Conservation (phyloP, 2,329 filamentous ascomycete genomes). For the Ophiostoma ulmi region DNA sequence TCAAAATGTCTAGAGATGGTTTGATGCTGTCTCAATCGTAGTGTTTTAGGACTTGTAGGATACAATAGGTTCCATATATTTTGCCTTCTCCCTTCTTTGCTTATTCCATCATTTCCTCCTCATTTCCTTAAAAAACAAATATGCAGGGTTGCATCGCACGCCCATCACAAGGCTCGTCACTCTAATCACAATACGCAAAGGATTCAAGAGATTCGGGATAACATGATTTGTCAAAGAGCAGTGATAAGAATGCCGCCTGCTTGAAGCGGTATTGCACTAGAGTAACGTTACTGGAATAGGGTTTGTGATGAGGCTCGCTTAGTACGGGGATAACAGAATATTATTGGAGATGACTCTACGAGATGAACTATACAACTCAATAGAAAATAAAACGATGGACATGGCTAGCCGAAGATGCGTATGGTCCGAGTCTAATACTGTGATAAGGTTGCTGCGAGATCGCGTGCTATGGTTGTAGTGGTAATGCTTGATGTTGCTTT, state of each 20-base stretch:
- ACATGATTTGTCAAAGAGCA: background rate
- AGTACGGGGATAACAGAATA: background rate
- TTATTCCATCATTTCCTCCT: background rate
- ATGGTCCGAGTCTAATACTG: no score
- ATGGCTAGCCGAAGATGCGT: background rate
- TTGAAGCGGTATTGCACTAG: background rate
- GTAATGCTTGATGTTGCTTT: background rate
- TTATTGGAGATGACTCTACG: background rate
- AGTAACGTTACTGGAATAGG: background rate
- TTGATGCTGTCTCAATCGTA: no score
- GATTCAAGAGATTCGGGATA: background rate
- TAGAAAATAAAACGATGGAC: background rate
- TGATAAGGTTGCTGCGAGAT: background rate
- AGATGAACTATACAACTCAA: no score
- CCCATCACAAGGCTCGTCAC: slow-evolving; percentile 4
- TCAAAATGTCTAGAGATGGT: background rate
- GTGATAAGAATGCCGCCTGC: background rate
- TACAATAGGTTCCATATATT: no score
- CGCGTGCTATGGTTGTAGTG: no score
- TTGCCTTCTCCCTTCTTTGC: no score
- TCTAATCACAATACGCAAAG: background rate
- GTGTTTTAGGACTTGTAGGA: no score
- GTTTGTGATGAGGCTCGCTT: background rate
- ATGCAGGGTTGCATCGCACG: background rate
- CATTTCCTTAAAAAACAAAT: background rate